phyloP scores from a whole-genome alignment of 768 basidiomycete genomes.

The Coprinellus micaceus region DNA sequence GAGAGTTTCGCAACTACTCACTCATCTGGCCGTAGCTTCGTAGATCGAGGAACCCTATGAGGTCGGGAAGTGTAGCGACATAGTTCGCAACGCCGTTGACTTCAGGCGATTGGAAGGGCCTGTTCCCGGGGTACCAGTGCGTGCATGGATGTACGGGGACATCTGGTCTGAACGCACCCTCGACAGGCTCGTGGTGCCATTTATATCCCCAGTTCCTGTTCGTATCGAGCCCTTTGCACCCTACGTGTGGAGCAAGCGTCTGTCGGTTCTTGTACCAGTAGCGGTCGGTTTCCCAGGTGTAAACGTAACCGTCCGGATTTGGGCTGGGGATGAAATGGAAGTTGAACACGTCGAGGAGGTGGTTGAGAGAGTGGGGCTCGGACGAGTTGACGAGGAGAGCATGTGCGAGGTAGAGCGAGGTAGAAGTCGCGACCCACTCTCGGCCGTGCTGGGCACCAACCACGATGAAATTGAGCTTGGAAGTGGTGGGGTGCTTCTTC shows the following conservation, averaged over 20 bases:
- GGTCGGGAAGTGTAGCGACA: constrained; percentile 46
- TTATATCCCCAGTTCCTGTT: constrained; percentile 80
- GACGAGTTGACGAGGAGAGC: constrained; percentile 52
- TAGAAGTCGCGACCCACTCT: constrained; percentile 82
- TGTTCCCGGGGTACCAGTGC: constrained; percentile 71
- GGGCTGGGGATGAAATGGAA: constrained; percentile 67
- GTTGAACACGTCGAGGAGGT: constrained; percentile 54
- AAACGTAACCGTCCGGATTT: constrained; percentile 72
- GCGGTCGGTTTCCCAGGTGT: constrained; percentile 68
- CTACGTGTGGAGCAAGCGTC: constrained; percentile 39
- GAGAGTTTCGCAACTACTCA: constrained; percentile 32
- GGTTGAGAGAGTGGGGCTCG: constrained; percentile 42
- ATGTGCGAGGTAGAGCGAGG: constrained; percentile 71
- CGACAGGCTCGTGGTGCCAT: constrained; percentile 43
- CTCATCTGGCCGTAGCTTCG: constrained; percentile 83
- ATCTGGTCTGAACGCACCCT: constrained; percentile 18
- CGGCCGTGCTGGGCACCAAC: constrained; percentile 73
- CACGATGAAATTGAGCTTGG: constrained; percentile 60
- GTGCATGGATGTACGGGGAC: constrained; percentile 55
- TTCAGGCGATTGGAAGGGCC: constrained; percentile 75
- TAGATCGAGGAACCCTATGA: constrained; percentile 69
- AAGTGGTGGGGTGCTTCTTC: constrained; percentile 9
- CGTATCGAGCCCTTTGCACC: constrained; percentile 74
- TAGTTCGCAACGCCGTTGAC: constrained; percentile 72
- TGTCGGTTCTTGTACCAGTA: constrained; percentile 80